These are phyloP conservation scores for Alternaria sp. DNA, from an alignment of 2,329 filamentous ascomycete genomes.

Conservation along the genomic window DNA sequence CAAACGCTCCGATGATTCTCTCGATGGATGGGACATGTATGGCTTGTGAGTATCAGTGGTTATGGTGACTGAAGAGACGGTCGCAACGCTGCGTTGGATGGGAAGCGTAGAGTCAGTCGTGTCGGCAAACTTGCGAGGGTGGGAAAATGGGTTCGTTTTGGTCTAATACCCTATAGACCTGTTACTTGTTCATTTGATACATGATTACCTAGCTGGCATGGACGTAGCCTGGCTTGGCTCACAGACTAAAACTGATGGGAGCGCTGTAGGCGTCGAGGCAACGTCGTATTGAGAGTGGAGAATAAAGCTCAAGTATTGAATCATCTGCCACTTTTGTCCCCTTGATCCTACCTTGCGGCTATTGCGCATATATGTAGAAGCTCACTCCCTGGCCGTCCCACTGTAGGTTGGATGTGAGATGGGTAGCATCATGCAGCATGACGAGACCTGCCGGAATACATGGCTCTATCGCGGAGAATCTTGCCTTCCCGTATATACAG, in stretches of 20 bases:
- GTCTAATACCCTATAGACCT: conserved; percentile 36
- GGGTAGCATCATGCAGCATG: conserved; percentile 13
- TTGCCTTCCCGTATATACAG: neutral
- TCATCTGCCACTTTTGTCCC: neutral
- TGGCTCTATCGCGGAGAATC: conserved; percentile 5
- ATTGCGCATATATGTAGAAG: conserved; percentile 6
- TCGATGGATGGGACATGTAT: conserved; percentile 73
- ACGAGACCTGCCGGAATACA: neutral
- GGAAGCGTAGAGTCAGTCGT: conserved; percentile 20
- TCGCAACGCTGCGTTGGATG: conserved; percentile 13
- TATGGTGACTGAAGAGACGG: conserved; percentile 13
- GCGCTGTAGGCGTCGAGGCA: conserved; percentile 33
- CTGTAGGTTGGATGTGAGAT: conserved; percentile 1
- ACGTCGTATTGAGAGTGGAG: conserved; percentile 24
- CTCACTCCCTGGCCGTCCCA: conserved; percentile 17
- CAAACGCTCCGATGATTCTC: conserved; percentile 28
- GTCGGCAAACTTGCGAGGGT: conserved; percentile 13
- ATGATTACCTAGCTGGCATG: conserved; percentile 31
- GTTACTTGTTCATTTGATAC: conserved; percentile 28
- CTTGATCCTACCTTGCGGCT: conserved; percentile 7
- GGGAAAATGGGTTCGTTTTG: conserved; percentile 20
- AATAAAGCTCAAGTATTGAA: conserved; percentile 31
- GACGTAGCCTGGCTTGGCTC: conserved; percentile 30
- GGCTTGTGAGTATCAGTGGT: conserved; percentile 51
- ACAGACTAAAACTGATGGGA: conserved; percentile 36